phyloP scores from a whole-genome alignment of 768 basidiomycete genomes.

The Lactarius pseudohatsudake region DNA sequence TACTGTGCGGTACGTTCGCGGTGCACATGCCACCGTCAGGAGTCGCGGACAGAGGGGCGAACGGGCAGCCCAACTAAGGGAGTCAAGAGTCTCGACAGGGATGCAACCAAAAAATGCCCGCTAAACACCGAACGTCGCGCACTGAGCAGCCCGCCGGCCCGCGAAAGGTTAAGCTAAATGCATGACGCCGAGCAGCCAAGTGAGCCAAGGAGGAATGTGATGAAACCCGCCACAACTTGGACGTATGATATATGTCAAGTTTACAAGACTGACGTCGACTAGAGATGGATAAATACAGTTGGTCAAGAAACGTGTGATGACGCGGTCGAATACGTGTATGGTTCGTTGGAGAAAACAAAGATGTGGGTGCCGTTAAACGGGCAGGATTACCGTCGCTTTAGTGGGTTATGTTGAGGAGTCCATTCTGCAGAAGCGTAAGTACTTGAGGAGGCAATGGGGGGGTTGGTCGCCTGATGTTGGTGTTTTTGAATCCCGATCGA shows the following conservation, averaged over 20 bases:
- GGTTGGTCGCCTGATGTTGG: constrained; percentile 13
- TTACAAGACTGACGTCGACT: constrained; percentile 22
- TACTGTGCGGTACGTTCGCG: constrained; percentile 1
- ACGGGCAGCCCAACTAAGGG: background rate
- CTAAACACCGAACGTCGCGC: background rate
- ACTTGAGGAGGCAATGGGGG: constrained; percentile 3
- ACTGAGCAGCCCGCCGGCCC: background rate
- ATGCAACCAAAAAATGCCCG: background rate
- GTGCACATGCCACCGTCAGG: constrained; percentile 9
- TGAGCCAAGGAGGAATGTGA: constrained; percentile 6
- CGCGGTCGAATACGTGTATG: constrained; percentile 15
- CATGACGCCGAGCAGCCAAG: background rate
- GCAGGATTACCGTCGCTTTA: constrained; percentile 22
- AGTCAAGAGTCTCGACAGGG: background rate
- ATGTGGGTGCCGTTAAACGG: background rate
- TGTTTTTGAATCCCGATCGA: constrained; percentile 19
- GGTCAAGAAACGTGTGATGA: constrained; percentile 18
- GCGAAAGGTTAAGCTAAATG: background rate
- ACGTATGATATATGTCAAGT: constrained; percentile 21
- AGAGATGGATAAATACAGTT: constrained; percentile 26
- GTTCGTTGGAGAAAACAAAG: constrained; percentile 5
- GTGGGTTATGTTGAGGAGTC: constrained; percentile 19
- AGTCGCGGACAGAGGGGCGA: constrained; percentile 1
- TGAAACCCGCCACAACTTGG: constrained; percentile 18
- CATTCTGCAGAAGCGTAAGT: constrained; percentile 16